These are phyloP conservation scores for Penicillium maclennaniae DNA, from an alignment of 495 filamentous ascomycete genomes.

Conservation along the genomic window DNA sequence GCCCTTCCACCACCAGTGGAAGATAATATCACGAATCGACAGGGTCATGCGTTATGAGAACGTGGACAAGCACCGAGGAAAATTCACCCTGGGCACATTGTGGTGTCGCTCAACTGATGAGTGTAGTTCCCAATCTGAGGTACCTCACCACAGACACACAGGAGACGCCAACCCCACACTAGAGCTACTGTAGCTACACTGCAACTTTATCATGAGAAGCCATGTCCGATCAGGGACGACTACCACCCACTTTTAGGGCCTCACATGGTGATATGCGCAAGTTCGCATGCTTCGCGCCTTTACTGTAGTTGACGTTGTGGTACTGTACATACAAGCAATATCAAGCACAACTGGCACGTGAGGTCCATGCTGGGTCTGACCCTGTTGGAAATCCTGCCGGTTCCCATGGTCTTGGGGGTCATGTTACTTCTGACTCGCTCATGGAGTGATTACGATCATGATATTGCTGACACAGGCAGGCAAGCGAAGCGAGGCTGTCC, in stretches of 20 bases:
- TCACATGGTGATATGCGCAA: not conserved
- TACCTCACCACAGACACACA: not conserved
- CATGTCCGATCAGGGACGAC: not conserved
- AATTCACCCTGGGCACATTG: not conserved
- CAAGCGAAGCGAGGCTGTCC: too few species aligned
- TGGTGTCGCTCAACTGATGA: not conserved
- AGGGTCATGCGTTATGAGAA: not conserved
- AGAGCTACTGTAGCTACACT: not conserved
- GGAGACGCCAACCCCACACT: not conserved
- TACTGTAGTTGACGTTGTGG: not conserved
- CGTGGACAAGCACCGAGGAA: not conserved
- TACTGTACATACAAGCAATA: not conserved
- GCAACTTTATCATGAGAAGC: not conserved
- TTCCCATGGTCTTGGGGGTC: conserved; percentile 13
- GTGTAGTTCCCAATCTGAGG: not conserved
- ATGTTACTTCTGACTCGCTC: not conserved
- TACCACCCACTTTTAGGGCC: not conserved
- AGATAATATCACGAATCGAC: not conserved
- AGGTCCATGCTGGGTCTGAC: conserved; percentile 7
- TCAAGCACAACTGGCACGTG: not conserved
- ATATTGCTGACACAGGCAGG: too few species aligned
- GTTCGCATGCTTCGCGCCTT: not conserved
- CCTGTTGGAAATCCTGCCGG: conserved; percentile 11
- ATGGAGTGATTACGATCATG: not conserved
- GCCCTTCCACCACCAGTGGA: not conserved